phyloP scores from a whole-genome alignment of 1,284 basidiomycete genomes.

The Cryptococcus sp. region DNA sequence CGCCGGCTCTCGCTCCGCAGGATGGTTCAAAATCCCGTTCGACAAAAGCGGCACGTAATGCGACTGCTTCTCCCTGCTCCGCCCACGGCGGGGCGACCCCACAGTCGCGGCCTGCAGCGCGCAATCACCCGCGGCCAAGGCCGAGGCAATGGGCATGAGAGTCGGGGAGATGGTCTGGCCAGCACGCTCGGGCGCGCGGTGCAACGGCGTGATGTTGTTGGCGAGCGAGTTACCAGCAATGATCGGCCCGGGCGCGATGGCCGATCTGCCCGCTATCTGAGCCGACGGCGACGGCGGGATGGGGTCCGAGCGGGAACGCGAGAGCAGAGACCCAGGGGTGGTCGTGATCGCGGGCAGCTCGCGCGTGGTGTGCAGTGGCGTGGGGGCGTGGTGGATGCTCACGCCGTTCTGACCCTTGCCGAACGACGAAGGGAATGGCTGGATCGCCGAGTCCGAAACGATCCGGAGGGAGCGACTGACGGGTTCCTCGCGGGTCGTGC shows the following conservation, averaged over 20 bases:
- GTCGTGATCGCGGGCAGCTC: slow-evolving; percentile 8
- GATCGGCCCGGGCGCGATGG: slow-evolving; percentile 9
- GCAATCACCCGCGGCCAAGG: neutral
- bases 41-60: slow-evolving; percentile 12
- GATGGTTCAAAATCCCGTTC: slow-evolving; percentile 27
- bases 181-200: too few relatives aligned
- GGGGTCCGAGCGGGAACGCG: slow-evolving; percentile 45
- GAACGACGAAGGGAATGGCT: slow-evolving; percentile 5
- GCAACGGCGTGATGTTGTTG: slow-evolving; percentile 13
- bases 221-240: neutral
- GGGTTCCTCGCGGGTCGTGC: slow-evolving; percentile 12
- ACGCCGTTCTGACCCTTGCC: neutral
- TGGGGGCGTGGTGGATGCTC: slow-evolving; percentile 5
- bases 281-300: slow-evolving; percentile 20
- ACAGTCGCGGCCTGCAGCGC: slow-evolving; percentile 1
- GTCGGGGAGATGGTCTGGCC: too few relatives aligned
- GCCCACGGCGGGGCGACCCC: slow-evolving; percentile 26
- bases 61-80: slow-evolving; percentile 32
- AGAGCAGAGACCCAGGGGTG: slow-evolving; percentile 29
- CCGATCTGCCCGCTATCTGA: neutral
- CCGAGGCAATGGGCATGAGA: neutral
- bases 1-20: slow-evolving; percentile 39
- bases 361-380: neutral
- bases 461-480: slow-evolving; percentile 15
- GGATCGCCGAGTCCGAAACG: slow-evolving; percentile 24